These are phyloP conservation scores for Neocatenulostroma microsporum DNA, from an alignment of 2,329 filamentous ascomycete genomes.

Conservation along the genomic window DNA sequence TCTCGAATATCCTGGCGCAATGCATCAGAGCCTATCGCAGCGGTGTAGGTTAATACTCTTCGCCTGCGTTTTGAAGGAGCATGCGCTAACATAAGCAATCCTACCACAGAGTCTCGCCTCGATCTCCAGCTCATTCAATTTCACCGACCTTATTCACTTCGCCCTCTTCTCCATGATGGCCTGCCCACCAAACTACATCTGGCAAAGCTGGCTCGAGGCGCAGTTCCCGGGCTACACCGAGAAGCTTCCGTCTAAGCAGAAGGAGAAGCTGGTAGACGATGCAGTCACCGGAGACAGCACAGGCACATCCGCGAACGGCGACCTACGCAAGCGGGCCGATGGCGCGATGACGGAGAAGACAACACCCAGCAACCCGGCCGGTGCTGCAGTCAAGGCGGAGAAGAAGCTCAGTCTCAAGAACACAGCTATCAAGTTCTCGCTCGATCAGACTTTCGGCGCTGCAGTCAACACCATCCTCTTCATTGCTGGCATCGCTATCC, in stretches of 20 bases:
- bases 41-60: too few species aligned
- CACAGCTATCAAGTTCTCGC: constrained; percentile 57
- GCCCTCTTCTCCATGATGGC: constrained; percentile 63
- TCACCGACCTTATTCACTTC: constrained; percentile 66
- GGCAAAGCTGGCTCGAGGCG: constrained; percentile 73
- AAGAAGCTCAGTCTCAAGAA: constrained; percentile 49
- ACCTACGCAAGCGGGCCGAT: background rate
- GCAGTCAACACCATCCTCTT: constrained; percentile 59
- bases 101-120: too few species aligned
- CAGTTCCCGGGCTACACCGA: constrained; percentile 59
- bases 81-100: constrained; percentile 5
- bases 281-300: constrained; percentile 19
- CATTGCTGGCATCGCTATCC: constrained; percentile 50
- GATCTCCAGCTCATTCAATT: constrained; percentile 45
- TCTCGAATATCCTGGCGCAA: constrained; percentile 69
- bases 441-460: constrained; percentile 63
- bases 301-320: constrained; percentile 5
- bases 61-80: too few species aligned
- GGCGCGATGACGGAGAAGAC: constrained; percentile 24
- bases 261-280: constrained; percentile 29
- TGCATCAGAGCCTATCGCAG: constrained; percentile 52
- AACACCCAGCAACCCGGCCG: constrained; percentile 1
- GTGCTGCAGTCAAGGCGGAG: constrained; percentile 3
- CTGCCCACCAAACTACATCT: constrained; percentile 76
- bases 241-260: constrained; percentile 20